Conservation (phyloP, 2,329 filamentous ascomycete genomes). For the Cordyceps cateniannulata region DNA sequence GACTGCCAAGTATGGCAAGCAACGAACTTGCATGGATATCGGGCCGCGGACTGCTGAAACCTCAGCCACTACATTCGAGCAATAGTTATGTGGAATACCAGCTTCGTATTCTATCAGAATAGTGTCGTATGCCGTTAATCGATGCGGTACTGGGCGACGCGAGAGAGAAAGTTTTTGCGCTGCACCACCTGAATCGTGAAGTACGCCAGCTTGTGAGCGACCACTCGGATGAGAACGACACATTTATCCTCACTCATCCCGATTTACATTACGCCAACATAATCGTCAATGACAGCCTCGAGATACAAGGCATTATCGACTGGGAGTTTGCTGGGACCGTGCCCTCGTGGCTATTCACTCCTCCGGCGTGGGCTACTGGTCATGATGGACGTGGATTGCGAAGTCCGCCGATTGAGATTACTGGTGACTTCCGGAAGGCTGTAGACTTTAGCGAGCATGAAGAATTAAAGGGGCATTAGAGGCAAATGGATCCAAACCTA, state of each 20-base stretch:
- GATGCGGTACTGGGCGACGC: background rate
- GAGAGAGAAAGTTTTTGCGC: background rate
- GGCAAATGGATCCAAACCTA: background rate
- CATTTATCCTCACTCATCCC: constrained; percentile 13
- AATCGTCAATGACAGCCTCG: constrained; percentile 19
- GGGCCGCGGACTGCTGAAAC: background rate
- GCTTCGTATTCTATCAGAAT: background rate
- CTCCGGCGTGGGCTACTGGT: constrained; percentile 17
- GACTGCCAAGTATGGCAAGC: background rate
- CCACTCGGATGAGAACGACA: background rate
- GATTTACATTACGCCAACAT: constrained; percentile 19
- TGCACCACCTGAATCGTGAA: background rate
- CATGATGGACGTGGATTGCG: background rate
- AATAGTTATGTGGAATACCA: background rate
- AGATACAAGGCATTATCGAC: constrained; percentile 20
- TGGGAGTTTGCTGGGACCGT: constrained; percentile 19
- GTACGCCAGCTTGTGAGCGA: background rate
- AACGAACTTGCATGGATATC: background rate
- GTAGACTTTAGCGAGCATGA: background rate
- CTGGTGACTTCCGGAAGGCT: background rate
- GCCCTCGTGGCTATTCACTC: constrained; percentile 15
- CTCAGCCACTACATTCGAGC: background rate
- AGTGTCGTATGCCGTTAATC: background rate
- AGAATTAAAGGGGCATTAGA: background rate
- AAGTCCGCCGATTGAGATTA: background rate